phyloP scores from a whole-genome alignment of 2,329 filamentous ascomycete species.

The Hypoxylon sp. region DNA sequence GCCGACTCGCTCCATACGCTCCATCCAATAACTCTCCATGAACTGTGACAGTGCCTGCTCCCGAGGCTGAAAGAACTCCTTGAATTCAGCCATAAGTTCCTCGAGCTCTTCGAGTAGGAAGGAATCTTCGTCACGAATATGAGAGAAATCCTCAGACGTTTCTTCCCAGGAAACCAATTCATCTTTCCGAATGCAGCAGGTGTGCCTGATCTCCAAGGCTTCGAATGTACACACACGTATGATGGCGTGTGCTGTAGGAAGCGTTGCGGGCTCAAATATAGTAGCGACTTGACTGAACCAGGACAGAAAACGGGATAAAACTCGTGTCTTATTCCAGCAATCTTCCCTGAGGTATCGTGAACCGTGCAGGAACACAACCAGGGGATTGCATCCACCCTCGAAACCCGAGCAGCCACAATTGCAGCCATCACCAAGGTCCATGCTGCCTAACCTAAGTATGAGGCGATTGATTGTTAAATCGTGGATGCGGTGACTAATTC shows the following conservation, averaged over 20 bases:
- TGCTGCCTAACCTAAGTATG: neutral
- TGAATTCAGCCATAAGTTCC: neutral
- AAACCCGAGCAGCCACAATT: conserved; percentile 2
- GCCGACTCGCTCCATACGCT: neutral
- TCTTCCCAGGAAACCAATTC: too few species aligned
- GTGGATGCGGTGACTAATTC: too few species aligned
- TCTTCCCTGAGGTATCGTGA: too few species aligned
- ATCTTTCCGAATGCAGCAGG: too few species aligned
- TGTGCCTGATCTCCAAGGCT: conserved; percentile 1
- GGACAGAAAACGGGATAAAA: too few species aligned
- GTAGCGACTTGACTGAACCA: neutral
- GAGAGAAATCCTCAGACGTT: neutral
- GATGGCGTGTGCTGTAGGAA: neutral
- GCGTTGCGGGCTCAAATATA: neutral
- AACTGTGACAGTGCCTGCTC: neutral
- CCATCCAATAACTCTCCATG: neutral
- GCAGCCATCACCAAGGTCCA: conserved; percentile 1
- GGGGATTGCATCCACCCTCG: neutral
- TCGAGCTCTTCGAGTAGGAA: neutral
- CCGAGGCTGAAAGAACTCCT: neutral
- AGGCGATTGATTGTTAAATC: neutral
- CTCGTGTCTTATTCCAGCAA: too few species aligned
- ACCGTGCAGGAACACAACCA: neutral
- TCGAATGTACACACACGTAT: conserved; percentile 7
- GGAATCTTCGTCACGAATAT: neutral